Evolutionary conservation across 2,329 filamentous ascomycete species (phyloP).

Genomic region (Atkinsonella texensis): DNA sequence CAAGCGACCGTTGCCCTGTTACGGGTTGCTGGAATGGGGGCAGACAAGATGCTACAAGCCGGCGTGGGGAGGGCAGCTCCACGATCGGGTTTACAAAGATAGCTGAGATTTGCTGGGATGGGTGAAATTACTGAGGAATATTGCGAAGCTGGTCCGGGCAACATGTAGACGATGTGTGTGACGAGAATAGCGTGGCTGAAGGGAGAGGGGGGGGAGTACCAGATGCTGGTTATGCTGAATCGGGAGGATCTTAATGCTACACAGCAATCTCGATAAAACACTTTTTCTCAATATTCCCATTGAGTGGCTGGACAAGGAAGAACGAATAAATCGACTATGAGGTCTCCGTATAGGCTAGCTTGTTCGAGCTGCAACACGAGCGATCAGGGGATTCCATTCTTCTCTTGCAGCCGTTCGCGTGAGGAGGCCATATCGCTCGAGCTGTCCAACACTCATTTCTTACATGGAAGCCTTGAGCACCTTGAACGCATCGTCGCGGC

Average conservation of each 20-base stretch:
- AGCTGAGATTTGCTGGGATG: neutral
- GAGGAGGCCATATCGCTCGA: no score
- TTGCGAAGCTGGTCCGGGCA: neutral
- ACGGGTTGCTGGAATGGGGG: no score
- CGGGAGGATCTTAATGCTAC: neutral
- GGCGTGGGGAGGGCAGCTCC: no score
- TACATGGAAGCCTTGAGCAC: slow-evolving; percentile 30
- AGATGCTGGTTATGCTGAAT: slow-evolving; percentile 6
- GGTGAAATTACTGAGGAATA: neutral
- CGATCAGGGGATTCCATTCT: no score
- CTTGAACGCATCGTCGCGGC: slow-evolving; percentile 33
- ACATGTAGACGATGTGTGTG: slow-evolving; percentile 1
- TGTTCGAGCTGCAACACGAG: no score
- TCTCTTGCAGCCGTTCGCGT: no score
- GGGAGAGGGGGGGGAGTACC: neutral
- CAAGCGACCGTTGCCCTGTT: no score
- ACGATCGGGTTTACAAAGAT: neutral
- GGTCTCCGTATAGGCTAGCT: no score
- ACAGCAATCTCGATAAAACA: neutral
- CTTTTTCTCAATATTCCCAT: neutral
- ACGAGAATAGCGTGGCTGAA: slow-evolving; percentile 4
- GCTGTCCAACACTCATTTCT: neutral
- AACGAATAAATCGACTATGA: neutral
- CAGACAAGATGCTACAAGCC: no score
- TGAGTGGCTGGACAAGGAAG: neutral